Conservation (phyloP, 1,284 basidiomycete genomes). For the Rugosomyces carneus region DNA sequence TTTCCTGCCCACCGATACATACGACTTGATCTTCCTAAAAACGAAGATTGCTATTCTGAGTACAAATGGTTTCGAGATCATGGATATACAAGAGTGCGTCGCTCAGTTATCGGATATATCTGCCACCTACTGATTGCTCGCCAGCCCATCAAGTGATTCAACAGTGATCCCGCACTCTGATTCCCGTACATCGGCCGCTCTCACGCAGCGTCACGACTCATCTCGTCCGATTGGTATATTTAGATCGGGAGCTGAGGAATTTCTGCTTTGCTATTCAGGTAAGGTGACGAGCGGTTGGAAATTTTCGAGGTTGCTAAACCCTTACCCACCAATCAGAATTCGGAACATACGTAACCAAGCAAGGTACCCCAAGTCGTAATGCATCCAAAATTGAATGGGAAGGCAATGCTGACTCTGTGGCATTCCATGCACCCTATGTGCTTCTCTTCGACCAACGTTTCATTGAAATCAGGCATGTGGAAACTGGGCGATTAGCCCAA, state of each 20-base stretch:
- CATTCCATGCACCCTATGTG: slow-evolving; percentile 85
- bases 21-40: slow-evolving; percentile 86
- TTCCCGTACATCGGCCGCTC: slow-evolving; percentile 50
- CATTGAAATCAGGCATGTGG: slow-evolving; percentile 88
- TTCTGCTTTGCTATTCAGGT: slow-evolving; percentile 92
- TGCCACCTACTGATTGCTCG: background rate
- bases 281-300: slow-evolving; percentile 18
- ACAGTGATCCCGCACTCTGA: slow-evolving; percentile 86
- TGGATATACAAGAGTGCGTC: slow-evolving; percentile 84
- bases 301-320: slow-evolving; percentile 59
- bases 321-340: slow-evolving; percentile 57
- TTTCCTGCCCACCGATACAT: slow-evolving; percentile 85
- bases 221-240: slow-evolving; percentile 90
- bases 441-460: slow-evolving; percentile 89
- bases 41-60: slow-evolving; percentile 89
- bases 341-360: slow-evolving; percentile 84
- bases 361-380: slow-evolving; percentile 76
- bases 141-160: slow-evolving; percentile 31
- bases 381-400: slow-evolving; percentile 90
- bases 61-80: slow-evolving; percentile 93
- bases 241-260: slow-evolving; percentile 82
- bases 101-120: background rate
- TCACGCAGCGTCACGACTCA: slow-evolving; percentile 79
- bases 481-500: slow-evolving; percentile 83
- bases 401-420: slow-evolving; percentile 82